Conservation (phyloP, 257 asterid species). For the Gardenia jasminoides region DNA sequence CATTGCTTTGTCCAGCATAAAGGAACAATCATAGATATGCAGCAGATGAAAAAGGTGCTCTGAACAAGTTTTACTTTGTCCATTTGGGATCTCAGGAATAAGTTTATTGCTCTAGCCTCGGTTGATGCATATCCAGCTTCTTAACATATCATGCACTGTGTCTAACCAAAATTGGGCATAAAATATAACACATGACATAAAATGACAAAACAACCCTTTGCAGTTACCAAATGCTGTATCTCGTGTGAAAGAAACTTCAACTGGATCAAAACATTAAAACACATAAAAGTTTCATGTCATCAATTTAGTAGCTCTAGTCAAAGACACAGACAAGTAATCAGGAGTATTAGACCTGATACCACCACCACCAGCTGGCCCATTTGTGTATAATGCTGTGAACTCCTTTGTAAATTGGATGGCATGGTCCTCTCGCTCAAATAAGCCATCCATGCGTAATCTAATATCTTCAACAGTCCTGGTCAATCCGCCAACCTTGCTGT, state of each 20-base stretch:
- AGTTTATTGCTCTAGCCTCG: too few species aligned
- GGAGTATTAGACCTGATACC: conserved; percentile 63
- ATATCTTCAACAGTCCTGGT: conserved; percentile 50
- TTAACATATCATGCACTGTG: background rate
- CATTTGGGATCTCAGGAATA: too few species aligned
- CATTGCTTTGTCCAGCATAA: too few species aligned
- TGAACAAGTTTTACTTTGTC: too few species aligned
- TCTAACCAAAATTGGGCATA: background rate
- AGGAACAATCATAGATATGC: too few species aligned
- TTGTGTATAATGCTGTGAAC: conserved; percentile 89
- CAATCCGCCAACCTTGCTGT: conserved; percentile 22
- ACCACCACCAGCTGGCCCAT: conserved; percentile 99
- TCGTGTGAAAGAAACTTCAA: background rate
- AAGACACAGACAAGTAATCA: conserved; percentile 9
- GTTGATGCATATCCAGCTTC: background rate
- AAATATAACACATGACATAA: background rate
- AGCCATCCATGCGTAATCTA: conserved; percentile 88
- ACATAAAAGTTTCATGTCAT: background rate
- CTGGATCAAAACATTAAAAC: background rate
- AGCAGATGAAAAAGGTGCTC: too few species aligned
- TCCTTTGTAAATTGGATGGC: conserved; percentile 73
- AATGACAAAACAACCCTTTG: background rate
- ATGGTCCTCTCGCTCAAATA: conserved; percentile 81
- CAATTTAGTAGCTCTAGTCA: background rate
- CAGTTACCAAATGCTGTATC: background rate